phyloP scores from a whole-genome alignment of 2,329 filamentous ascomycete species.

The Penicillium sp. region DNA sequence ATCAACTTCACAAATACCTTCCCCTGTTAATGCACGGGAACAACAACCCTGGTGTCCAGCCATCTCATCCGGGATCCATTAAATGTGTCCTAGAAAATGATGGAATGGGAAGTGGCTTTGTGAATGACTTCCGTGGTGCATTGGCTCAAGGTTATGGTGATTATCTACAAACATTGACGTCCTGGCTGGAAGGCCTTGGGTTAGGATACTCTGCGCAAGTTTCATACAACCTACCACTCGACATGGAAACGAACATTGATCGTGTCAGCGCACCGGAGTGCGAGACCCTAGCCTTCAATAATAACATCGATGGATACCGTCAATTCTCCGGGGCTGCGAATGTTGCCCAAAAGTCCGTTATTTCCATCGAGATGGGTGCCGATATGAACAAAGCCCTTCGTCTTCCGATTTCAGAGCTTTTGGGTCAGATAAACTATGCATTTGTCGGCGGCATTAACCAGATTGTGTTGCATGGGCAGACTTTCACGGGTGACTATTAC shows the following conservation, averaged over 20 bases:
- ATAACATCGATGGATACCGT: conserved; percentile 43
- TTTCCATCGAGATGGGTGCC: conserved; percentile 41
- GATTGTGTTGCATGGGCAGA: conserved; percentile 50
- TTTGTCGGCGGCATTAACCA: conserved; percentile 49
- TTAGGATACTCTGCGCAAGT: conserved; percentile 43
- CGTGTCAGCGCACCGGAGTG: conserved; percentile 43
- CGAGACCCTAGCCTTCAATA: conserved; percentile 41
- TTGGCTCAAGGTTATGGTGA: background rate
- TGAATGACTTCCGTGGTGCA: background rate
- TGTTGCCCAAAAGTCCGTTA: conserved; percentile 40
- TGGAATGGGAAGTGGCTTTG: background rate
- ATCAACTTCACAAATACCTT: background rate
- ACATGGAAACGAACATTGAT: conserved; percentile 42
- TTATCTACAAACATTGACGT: conserved; percentile 34
- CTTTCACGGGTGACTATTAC: conserved; percentile 47
- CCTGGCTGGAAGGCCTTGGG: conserved; percentile 37
- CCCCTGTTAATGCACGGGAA: background rate
- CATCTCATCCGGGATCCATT: background rate
- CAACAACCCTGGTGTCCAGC: background rate
- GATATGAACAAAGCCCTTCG: background rate
- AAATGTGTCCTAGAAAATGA: background rate
- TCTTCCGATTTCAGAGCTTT: conserved; percentile 28
- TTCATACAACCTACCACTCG: conserved; percentile 46
- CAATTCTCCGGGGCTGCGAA: conserved; percentile 47
- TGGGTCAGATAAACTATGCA: conserved; percentile 44